phyloP scores from a whole-genome alignment of 768 basidiomycete genomes.

The Paxillus involutus region DNA sequence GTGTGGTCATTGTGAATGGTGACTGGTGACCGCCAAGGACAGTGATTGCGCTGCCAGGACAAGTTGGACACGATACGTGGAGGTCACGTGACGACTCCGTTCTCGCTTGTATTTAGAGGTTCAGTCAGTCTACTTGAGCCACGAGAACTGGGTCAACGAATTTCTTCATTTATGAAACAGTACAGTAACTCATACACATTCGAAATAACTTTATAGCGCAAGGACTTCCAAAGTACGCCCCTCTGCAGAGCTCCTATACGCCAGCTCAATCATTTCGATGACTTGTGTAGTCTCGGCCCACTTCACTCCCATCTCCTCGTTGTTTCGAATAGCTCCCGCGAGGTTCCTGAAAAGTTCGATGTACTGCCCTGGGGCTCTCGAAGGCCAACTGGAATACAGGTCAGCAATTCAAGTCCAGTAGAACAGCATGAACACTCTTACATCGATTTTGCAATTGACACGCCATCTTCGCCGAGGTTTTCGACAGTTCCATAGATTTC shows the following conservation, averaged over 20 bases:
- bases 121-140: too few relatives aligned
- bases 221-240: slow-evolving; percentile 45
- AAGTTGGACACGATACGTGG: slow-evolving; percentile 22
- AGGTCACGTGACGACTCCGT: slow-evolving; percentile 26
- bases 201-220: background rate
- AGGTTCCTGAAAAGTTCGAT: slow-evolving; percentile 64
- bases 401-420: slow-evolving; percentile 21
- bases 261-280: slow-evolving; percentile 78
- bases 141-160: too few relatives aligned
- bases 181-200: background rate
- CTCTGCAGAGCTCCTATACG: slow-evolving; percentile 63
- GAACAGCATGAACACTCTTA: slow-evolving; percentile 27
- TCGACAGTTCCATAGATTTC: slow-evolving; percentile 63
- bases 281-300: slow-evolving; percentile 73
- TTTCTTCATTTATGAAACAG: too few relatives aligned
- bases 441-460: slow-evolving; percentile 29
- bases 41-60: background rate
- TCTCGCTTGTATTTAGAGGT: too few relatives aligned
- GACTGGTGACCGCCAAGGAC: slow-evolving; percentile 1
- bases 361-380: slow-evolving; percentile 57
- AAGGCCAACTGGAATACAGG: slow-evolving; percentile 55
- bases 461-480: slow-evolving; percentile 48
- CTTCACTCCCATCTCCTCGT: slow-evolving; percentile 56
- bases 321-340: slow-evolving; percentile 57
- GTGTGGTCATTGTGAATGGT: slow-evolving; percentile 23